Conservation (phyloP, 495 filamentous ascomycete species). For the Podospora sp. region DNA sequence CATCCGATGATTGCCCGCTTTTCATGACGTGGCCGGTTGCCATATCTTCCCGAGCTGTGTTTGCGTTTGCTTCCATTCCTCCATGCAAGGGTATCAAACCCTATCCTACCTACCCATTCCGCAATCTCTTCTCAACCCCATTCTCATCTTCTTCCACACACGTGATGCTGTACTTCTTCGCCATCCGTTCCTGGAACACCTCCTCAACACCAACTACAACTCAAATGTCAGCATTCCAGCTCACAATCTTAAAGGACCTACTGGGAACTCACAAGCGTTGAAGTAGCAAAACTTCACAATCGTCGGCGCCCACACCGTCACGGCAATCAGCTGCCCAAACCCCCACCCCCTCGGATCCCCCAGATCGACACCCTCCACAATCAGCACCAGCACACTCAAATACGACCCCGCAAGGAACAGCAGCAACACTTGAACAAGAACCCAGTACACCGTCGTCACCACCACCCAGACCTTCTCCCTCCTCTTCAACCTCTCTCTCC, state of each 20-base stretch:
- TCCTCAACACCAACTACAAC: slow-evolving; percentile 6
- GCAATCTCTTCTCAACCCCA: too few relatives aligned
- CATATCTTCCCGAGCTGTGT: too few relatives aligned
- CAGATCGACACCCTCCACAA: slow-evolving; percentile 7
- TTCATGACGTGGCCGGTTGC: too few relatives aligned
- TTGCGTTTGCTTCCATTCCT: too few relatives aligned
- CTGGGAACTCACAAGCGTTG: slow-evolving; percentile 22
- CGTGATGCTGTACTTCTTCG: neutral
- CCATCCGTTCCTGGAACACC: slow-evolving; percentile 12
- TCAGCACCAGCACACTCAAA: slow-evolving; percentile 6
- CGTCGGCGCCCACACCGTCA: slow-evolving; percentile 29
- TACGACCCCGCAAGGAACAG: neutral
- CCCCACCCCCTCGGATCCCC: slow-evolving; percentile 19
- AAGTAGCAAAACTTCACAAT: too few relatives aligned
- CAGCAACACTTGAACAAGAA: neutral
- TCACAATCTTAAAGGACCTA: neutral
- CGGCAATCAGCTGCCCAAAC: slow-evolving; percentile 35
- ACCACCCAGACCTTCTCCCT: neutral
- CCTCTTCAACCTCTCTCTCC: neutral
- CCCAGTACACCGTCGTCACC: neutral
- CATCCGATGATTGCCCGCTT: too few relatives aligned
- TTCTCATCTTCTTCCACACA: too few relatives aligned
- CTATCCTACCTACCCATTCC: too few relatives aligned
- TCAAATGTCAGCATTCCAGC: neutral
- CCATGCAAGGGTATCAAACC: too few relatives aligned